Base-by-base conservation (phyloP, 2,329 filamentous ascomycete genomes). In the Aspergillus quadrilineatus region DNA sequence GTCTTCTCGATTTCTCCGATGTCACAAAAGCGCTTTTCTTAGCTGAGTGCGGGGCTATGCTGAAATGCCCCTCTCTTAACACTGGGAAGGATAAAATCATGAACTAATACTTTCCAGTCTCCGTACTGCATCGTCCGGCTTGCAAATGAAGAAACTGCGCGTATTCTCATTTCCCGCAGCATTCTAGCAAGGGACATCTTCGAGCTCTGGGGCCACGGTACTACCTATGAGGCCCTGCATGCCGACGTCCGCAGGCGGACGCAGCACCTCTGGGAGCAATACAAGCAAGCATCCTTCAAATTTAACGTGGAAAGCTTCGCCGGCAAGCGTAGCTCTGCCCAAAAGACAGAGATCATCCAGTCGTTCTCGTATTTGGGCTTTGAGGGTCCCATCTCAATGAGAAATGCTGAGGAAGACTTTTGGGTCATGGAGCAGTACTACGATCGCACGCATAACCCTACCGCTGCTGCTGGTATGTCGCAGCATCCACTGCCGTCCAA, bases 261-360 rank as follows among this genome's bases (percentile, higher is more conserved):
- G 0, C 66, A 80, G 3, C 76, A 85, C 53, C 77, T 85, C 57
- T 96, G 92, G 92, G 65, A 78, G 0, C 65, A 76, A 8, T 96
- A 92, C 74, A 76, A 79, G 57, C 70, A 77, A 0, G 75, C 76
- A 26, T 87, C 90, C 0, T 97, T 97, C 78, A 90, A 89, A 63
- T 94, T 97, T 75, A 83, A 83, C 39, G 73, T 97, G 59, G 92
- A 97, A 69, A 83, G 84, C n/a, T 97, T 88, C 73, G 89, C 88
- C 53, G 88, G 88, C 46, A 88, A 88, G 47, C 86, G 89, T 44
- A 80, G 83, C 30, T 78, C 80, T 49, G 72, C 78, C 4, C 79
- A 85, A 59, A 89, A 92, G 65, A 77, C 85, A n/a, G 78, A 81
- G 7, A 84, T 97, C 60, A 94, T 99, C 69, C 86, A 96, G 67